Evolutionary conservation across 768 basidiomycete genomes (phyloP).

Genomic region (Kockovaella imperatae): DNA sequence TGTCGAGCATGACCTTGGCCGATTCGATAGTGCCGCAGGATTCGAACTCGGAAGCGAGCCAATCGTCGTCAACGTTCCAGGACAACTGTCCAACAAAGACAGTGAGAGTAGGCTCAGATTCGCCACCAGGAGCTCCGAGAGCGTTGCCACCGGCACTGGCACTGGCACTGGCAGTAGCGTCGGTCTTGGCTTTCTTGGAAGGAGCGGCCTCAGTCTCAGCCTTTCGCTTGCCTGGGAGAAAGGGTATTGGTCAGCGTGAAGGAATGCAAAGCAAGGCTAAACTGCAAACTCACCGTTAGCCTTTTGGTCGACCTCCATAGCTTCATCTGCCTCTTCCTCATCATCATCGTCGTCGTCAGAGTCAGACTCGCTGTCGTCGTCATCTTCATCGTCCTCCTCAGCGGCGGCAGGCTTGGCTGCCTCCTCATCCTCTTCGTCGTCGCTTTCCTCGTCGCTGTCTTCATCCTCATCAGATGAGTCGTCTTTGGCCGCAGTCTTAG

Average conservation of each 20-base stretch:
- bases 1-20: conserved; percentile 67
- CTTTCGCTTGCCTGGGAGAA: conserved; percentile 64
- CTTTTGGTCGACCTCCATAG: conserved; percentile 47
- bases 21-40: conserved; percentile 78
- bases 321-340: conserved; percentile 22
- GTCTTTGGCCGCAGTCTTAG: conserved; percentile 2
- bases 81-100: conserved; percentile 89
- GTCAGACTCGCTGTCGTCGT: conserved; percentile 34
- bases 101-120: conserved; percentile 54
- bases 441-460: conserved; percentile 6
- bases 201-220: conserved; percentile 58
- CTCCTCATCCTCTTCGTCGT: conserved; percentile 16
- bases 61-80: conserved; percentile 95
- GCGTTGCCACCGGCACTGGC: too few relatives aligned
- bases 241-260: conserved; percentile 3
- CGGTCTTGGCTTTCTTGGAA: conserved; percentile 75
- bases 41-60: conserved; percentile 83
- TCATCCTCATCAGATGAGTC: conserved; percentile 12
- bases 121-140: too few relatives aligned
- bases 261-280: conserved; percentile 1
- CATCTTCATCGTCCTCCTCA: conserved; percentile 4
- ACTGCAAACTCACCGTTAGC: conserved; percentile 27
- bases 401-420: conserved; percentile 28
- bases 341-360: conserved; percentile 31
- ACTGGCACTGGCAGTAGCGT: conserved; percentile 40